phyloP scores from a whole-genome alignment of 139 green algal species.

The Diplosphaera chodatii region DNA sequence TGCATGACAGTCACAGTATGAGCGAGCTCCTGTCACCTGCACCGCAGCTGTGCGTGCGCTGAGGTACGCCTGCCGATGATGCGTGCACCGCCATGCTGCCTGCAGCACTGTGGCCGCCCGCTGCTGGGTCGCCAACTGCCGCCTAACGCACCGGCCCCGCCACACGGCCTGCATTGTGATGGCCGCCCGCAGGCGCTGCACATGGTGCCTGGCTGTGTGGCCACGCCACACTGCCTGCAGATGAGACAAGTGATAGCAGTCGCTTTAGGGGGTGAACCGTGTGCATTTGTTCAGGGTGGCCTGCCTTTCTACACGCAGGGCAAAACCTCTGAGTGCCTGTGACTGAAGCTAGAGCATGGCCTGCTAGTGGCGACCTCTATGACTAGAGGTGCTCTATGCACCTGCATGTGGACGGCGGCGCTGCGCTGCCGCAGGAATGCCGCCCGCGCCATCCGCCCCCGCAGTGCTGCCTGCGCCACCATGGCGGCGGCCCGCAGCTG shows the following conservation, averaged over 20 bases:
- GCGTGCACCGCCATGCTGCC: constrained; percentile 15
- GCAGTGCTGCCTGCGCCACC: not conserved
- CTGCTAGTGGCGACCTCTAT: no score
- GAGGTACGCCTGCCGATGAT: not conserved
- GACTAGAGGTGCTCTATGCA: no score
- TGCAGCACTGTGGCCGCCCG: constrained; percentile 16
- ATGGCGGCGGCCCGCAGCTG: not conserved
- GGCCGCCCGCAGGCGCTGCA: no score
- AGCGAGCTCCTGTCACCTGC: not conserved
- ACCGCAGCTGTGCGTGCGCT: not conserved
- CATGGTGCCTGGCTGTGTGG: not conserved
- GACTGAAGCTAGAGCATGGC: no score
- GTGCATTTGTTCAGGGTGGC: no score
- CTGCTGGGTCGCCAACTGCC: not conserved
- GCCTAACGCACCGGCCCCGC: not conserved
- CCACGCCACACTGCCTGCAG: not conserved
- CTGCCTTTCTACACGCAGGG: no score
- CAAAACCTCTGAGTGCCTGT: no score
- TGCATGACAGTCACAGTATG: no score
- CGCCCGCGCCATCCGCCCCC: not conserved
- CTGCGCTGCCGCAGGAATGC: not conserved
- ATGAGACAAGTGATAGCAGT: no score
- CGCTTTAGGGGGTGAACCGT: no score
- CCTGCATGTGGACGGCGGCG: constrained; percentile 12
- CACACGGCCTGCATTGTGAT: no score